Base-by-base conservation (phyloP, 2,329 filamentous ascomycete species). In the Cordyceps sp. region DNA sequence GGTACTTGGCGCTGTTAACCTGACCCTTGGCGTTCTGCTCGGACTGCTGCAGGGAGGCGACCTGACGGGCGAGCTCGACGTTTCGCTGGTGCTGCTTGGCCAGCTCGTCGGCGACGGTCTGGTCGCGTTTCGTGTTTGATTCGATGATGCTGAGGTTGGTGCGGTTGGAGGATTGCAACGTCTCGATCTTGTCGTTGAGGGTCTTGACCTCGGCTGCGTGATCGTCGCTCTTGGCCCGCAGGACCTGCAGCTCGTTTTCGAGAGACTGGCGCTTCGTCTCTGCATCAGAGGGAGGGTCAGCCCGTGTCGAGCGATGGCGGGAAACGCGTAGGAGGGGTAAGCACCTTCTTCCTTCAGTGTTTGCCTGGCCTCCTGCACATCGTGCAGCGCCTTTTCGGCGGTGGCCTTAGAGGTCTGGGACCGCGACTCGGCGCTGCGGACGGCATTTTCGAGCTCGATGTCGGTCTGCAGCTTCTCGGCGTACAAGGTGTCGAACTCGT, bases 381-480 rank as follows among this genome's bases (percentile, higher is more conserved):
- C 86, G 42, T 82, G 80, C 37, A 86, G 66, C 9, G 80, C 78
- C 52, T 88, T 88, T 39, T 92, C 84, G 28, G 84, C 70, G 1
- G 79, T 81, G 6, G 70, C 66, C 57, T 90, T 93, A 50, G 90
- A 73, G 8, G 76, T 72, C 48, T 88, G 83, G 41, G 77, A 76
- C 54, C 85, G 81, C 17, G 78, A 74, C 50, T 96, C 88, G 37
- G 79, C 78, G 41, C 72, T 80, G 44, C 85, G 78, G 30, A 93
- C 78, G 14, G 78, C 79, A 54, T 84, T 90, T 53, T 98, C 90
- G 7, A 96, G 69, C 60, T 96, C 86, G 28, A 98, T 90, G 46
- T 93, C 84, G 29, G 82, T 63, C 42, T 83, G 78, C 28, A 94
- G 67, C 58, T 94, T 96, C 41, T 93, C 82, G 9, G 88, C 78